Percentiles rank a stretch among this genome's conserved stretches.
phyloP scores from a whole-genome alignment of 1,284 basidiomycete genomes.

The Cutaneotrichosporon curvatum region DNA sequence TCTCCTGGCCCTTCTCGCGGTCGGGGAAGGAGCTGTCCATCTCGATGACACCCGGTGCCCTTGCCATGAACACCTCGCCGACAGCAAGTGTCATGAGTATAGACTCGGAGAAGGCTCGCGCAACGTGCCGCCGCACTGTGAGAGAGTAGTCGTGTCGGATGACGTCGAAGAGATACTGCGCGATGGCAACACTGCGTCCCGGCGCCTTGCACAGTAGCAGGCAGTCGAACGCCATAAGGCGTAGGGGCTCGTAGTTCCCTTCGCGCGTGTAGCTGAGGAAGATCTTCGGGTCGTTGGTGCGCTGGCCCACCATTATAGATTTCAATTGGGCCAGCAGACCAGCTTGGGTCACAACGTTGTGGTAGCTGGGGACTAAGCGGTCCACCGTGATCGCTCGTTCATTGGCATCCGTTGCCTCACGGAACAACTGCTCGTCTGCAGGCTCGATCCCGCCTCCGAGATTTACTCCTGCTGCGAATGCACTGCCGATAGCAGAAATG shows the following conservation, averaged over 20 bases:
- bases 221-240: conserved; percentile 86
- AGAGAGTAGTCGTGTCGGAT: conserved; percentile 80
- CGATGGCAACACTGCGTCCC: conserved; percentile 52
- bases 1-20: conserved; percentile 22
- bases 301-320: conserved; percentile 67
- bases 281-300: conserved; percentile 69
- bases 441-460: not conserved
- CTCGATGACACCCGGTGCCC: conserved; percentile 31
- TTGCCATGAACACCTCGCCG: conserved; percentile 64
- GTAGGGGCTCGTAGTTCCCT: conserved; percentile 86
- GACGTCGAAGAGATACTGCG: conserved; percentile 84
- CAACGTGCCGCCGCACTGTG: conserved; percentile 73
- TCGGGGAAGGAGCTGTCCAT: conserved; percentile 19
- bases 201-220: conserved; percentile 74
- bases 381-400: conserved; percentile 93
- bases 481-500: conserved; percentile 66
- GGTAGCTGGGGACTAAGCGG: conserved; percentile 84
- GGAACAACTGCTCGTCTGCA: conserved; percentile 51
- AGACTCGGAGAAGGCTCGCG: conserved; percentile 76
- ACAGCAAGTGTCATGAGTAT: conserved; percentile 79
- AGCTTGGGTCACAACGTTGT: conserved; percentile 88
- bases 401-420: conserved; percentile 68
- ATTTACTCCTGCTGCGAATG: conserved; percentile 29
- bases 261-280: conserved; percentile 88
- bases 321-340: conserved; percentile 71